Evolutionary conservation across 2,329 filamentous ascomycete species (phyloP).

Genomic region (Emericellopsis atlantica): DNA sequence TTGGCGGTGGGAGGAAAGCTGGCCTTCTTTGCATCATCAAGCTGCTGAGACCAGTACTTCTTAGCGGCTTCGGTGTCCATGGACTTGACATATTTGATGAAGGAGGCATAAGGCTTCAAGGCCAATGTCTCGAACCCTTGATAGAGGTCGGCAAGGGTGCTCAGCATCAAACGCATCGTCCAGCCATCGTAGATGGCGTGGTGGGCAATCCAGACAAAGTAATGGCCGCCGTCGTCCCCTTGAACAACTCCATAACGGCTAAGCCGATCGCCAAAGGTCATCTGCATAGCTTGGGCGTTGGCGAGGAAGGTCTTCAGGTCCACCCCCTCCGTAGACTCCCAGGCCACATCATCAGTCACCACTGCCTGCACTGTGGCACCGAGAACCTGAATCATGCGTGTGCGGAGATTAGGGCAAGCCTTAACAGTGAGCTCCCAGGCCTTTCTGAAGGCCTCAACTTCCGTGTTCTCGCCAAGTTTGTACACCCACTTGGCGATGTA

Average conservation of each 20-base stretch:
- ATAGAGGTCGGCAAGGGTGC: constrained; percentile 1
- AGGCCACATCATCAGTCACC: not conserved
- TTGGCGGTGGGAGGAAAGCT: not conserved
- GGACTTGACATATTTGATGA: constrained; percentile 4
- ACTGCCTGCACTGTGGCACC: constrained; percentile 9
- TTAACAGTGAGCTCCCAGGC: constrained; percentile 1
- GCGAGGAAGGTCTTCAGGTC: not conserved
- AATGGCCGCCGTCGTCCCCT: constrained; percentile 5
- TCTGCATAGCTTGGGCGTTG: constrained; percentile 11
- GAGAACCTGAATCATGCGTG: constrained; percentile 3
- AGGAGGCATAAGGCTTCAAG: constrained; percentile 1
- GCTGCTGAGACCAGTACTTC: constrained; percentile 5
- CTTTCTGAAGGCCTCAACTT: constrained; percentile 2
- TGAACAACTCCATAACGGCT: constrained; percentile 6
- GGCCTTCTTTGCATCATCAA: not conserved
- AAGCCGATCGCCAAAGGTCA: constrained; percentile 1
- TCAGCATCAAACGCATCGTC: constrained; percentile 6
- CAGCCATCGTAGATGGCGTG: constrained; percentile 15
- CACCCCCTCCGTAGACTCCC: not conserved
- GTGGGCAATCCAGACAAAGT: constrained; percentile 12
- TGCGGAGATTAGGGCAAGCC: constrained; percentile 5
- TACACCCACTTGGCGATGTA: constrained; percentile 4
- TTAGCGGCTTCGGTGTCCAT: constrained; percentile 1
- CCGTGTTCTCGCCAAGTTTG: not conserved
- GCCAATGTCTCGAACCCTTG: not conserved